Base-by-base conservation (phyloP, 2,329 filamentous ascomycete species). In the Scedosporium minutisporum region DNA sequence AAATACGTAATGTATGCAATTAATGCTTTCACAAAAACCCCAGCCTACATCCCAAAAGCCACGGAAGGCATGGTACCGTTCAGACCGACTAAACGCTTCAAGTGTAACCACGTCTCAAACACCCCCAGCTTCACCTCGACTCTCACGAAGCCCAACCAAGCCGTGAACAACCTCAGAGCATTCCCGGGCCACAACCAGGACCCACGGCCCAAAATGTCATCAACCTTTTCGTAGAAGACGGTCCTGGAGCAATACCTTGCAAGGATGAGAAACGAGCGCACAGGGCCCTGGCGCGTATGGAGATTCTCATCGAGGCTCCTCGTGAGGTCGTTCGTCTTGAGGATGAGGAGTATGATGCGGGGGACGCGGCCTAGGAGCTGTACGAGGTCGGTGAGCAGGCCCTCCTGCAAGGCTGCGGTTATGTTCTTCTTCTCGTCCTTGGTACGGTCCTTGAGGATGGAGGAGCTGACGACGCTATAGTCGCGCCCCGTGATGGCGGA, bases 241-340 rank as follows among this genome's bases (percentile, higher is more conserved):
- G 86, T 88, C 41, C 83, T 79, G 27, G 84, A 82, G 73, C 87
- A 89, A 74, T 89, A 89, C 41, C 85, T 76, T 3, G 87, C 87
- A 29, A 90, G 77, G 66, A 90, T 89, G 70, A 89, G 76, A 68
- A 89, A 89, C 14, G 78, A 82, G 58, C 85, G 80, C 66, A 87
- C 81, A 3, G 86, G 85, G 0, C 87, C 87, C 65, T 84, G 82
- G 6, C 83, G 81, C 0, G 90, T 95, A 62, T 93, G 88, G 44
- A 96, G 79, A 71, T 89, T 93, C 78, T 99, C 95, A 72, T 99
- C 95, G 18, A 99, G 82, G 69, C 89, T 95, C 66, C 95, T 87
- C 16, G 95, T 99, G 46, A 99, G 79, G 75, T 99, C 95, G 73
- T 99, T 99, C 2, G 95, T 99, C 78, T 99, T 99, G 65, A 99